Evolutionary conservation across 2,329 filamentous ascomycete species (phyloP).

Genomic region (Nigrograna mackinnonii): DNA sequence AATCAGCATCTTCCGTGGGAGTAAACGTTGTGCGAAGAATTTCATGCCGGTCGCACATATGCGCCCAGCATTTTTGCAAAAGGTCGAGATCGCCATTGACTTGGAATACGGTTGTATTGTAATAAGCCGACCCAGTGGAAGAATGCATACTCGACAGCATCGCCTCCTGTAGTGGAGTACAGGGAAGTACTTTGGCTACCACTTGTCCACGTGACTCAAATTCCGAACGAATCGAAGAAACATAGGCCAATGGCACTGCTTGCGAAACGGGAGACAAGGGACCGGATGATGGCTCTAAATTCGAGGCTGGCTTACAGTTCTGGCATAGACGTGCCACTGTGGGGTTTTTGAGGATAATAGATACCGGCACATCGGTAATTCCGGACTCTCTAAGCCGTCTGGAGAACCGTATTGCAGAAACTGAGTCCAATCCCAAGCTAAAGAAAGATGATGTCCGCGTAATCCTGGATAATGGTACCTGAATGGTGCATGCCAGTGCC

Average conservation of each 20-base stretch:
- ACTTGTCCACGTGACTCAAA: constrained; percentile 20
- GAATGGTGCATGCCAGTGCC: constrained; percentile 57
- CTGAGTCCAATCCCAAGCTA: constrained; percentile 79
- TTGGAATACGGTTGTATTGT: constrained; percentile 71
- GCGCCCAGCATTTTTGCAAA: constrained; percentile 65
- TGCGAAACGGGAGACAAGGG: neutral
- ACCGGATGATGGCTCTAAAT: neutral
- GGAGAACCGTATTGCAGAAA: constrained; percentile 75
- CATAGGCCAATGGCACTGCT: constrained; percentile 5
- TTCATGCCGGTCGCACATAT: constrained; percentile 67
- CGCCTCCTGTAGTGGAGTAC: constrained; percentile 84
- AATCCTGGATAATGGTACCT: constrained; percentile 53
- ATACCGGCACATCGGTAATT: constrained; percentile 62
- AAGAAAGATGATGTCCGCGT: constrained; percentile 72
- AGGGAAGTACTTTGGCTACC: constrained; percentile 69
- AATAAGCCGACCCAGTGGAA: constrained; percentile 61
- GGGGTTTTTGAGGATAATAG: constrained; percentile 68
- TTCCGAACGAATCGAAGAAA: constrained; percentile 14
- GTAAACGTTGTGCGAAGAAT: constrained; percentile 80
- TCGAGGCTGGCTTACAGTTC: too few species aligned
- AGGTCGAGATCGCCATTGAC: constrained; percentile 54
- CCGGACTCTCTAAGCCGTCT: constrained; percentile 56
- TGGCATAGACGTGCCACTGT: constrained; percentile 62
- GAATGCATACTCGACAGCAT: constrained; percentile 70
- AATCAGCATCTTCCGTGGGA: constrained; percentile 61